Evolutionary conservation across 2,329 filamentous ascomycete species (phyloP).

Genomic region (Zopfia rhizophila): DNA sequence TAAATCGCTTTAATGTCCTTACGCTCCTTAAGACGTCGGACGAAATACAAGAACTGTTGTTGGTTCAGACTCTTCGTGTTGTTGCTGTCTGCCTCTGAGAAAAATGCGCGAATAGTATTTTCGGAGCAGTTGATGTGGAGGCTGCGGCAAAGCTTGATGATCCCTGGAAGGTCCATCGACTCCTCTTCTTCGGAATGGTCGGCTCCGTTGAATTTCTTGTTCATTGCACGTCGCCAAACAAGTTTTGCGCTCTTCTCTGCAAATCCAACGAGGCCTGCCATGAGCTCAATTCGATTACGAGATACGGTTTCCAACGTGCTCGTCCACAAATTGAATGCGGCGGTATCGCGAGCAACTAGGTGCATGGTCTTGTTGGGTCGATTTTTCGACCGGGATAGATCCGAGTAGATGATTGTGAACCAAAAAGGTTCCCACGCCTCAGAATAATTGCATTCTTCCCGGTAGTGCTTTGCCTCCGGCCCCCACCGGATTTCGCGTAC

Average conservation of each 20-base stretch:
- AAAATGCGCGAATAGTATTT: slow-evolving; percentile 76
- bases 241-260: slow-evolving; percentile 80
- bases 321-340: slow-evolving; percentile 82
- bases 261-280: slow-evolving; percentile 84
- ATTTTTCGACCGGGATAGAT: slow-evolving; percentile 80
- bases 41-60: slow-evolving; percentile 83
- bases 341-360: slow-evolving; percentile 79
- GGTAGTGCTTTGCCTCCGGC: slow-evolving; percentile 86
- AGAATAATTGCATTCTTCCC: slow-evolving; percentile 80
- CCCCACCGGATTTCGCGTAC: slow-evolving; percentile 90
- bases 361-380: slow-evolving; percentile 81
- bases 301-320: slow-evolving; percentile 84
- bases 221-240: slow-evolving; percentile 89
- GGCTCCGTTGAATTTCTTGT: slow-evolving; percentile 69
- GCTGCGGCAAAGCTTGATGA: slow-evolving; percentile 86
- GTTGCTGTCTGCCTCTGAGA: slow-evolving; percentile 75
- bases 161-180: slow-evolving; percentile 78
- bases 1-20: slow-evolving; percentile 83
- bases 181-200: slow-evolving; percentile 68
- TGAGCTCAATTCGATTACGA: slow-evolving; percentile 86
- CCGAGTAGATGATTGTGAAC: slow-evolving; percentile 90
- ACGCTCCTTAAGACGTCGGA: slow-evolving; percentile 83
- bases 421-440: slow-evolving; percentile 76
- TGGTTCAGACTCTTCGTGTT: slow-evolving; percentile 77
- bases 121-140: slow-evolving; percentile 91